A percentile compares a stretch with the other conserved stretches of the same genome.
These are phyloP conservation scores for Murraya paniculata DNA, from an alignment of 345 rosid species.

Conservation along the genomic window DNA sequence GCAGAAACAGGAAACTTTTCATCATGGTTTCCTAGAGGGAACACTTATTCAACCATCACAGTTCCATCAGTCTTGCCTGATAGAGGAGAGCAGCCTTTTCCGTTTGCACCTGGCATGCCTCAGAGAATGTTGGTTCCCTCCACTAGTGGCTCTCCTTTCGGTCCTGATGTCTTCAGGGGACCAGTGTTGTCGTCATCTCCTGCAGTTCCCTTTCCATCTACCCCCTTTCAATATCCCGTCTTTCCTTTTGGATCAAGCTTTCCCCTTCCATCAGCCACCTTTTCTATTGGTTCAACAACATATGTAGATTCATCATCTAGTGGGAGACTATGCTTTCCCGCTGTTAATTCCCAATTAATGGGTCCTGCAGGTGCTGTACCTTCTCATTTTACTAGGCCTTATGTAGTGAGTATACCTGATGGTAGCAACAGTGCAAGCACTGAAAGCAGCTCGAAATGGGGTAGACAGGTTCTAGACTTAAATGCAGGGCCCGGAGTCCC, in stretches of 20 bases:
- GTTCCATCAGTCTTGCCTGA: slow-evolving; percentile 60
- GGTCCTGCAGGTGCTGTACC: slow-evolving; percentile 55
- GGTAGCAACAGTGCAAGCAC: slow-evolving; percentile 37
- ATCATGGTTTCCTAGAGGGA: slow-evolving; percentile 65
- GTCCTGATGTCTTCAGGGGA: slow-evolving; percentile 61
- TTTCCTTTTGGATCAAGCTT: slow-evolving; percentile 60
- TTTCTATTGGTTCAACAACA: slow-evolving; percentile 60
- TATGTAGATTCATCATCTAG: slow-evolving; percentile 66
- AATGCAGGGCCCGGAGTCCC: slow-evolving; percentile 78
- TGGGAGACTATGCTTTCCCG: slow-evolving; percentile 60
- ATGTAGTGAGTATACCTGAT: slow-evolving; percentile 56
- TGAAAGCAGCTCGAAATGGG: slow-evolving; percentile 65
- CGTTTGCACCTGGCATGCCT: slow-evolving; percentile 55
- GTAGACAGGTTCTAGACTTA: slow-evolving; percentile 66
- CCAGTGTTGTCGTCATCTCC: slow-evolving; percentile 79
- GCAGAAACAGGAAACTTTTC: slow-evolving; percentile 54
- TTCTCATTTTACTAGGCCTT: slow-evolving; percentile 59
- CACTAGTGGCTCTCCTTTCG: slow-evolving; percentile 45
- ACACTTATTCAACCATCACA: slow-evolving; percentile 49
- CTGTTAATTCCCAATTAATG: slow-evolving; percentile 61
- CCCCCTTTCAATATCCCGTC: slow-evolving; percentile 65
- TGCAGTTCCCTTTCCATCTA: slow-evolving; percentile 60
- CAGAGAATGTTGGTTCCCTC: slow-evolving; percentile 67
- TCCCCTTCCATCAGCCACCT: slow-evolving; percentile 55
- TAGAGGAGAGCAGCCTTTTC: slow-evolving; percentile 64